Evolutionary conservation across 176 grass and related monocot genomes (phyloP), one percentile per base, ranked within the genome.

Genomic region (bread wheat (Triticum aestivum)): DNA sequence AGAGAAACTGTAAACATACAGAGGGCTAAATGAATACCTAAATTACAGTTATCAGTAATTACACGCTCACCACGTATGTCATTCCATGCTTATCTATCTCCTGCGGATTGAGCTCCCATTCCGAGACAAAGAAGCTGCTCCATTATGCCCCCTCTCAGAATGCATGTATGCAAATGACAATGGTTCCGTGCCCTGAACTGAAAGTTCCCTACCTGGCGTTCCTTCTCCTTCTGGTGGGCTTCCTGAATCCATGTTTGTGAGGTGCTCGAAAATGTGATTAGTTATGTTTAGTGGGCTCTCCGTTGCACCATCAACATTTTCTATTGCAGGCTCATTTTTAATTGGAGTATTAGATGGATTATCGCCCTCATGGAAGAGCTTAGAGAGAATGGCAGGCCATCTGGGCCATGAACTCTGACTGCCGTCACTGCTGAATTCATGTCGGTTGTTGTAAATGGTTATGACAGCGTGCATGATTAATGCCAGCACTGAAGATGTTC

Each of bases 111-210:
- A 58, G 59, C 17, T 85, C 33, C 23, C 41, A 5, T 51, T 44
- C 18, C 5, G 77, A 76, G 44, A 75, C 11, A 58, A 65, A 66
- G 14, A 84, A 80, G 65, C 69, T 85, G 67, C 59, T 80, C 67
- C 33, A 45, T 15, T 51, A 35, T 56, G 74, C 35, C 17, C 34
- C 42, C 52, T 85, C 42, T 69, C 61, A 56, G 15, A 75, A 69
- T 84, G 83, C 94, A 97, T 85, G 59, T 90, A 87, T 3, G 87
- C 65, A 87, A 92, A 97, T 30, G 92, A 89, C 76, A 69, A 67
- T 29, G 89, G 88, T 54, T 86, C 78, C n/a, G 21, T 38, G 35
- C 44, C 79, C 32, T 80, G 78, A 65, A 51, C 52, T 0, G 73
- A 56, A 83, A 92, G 52, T 82, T 94, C 89, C 56, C 94, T 79